Base-by-base conservation (phyloP, 495 filamentous ascomycete species). In the Aspergillus diversus region DNA sequence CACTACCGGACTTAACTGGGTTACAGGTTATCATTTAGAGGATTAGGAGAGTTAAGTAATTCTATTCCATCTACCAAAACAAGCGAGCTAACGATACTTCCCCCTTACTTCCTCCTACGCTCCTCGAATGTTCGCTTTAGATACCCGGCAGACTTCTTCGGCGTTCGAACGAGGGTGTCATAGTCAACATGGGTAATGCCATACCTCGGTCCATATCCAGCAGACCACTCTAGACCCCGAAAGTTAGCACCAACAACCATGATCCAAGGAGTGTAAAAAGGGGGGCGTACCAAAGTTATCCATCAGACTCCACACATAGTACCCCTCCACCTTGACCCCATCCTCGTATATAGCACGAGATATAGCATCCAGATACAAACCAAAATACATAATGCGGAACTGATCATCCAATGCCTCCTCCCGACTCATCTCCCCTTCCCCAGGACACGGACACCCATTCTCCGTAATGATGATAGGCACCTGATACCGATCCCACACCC, bases 221-320 rank as follows among this genome's bases (percentile, higher is more conserved):
- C 88, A 54, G 88, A 87, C 79, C 78, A 81, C 59, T 81, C 78
- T 65, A n/a, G 5, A 43, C 39, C 11, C 11, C 39, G n/a, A 15
- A 11, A 13, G 8, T 43, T 12, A 43, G 39, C 21, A 27, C 11
- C 39, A 12, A 43, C 11, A 13, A 0, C 0, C 8, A 13, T 11
- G 39, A 43, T 43, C 11, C 11, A 15, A 27, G 8, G 39, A 33
- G 7, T 13, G 17, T 33, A 12, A 13, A 15, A 6, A 33, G 15
- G 55, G 5, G 16, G 7, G 66, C 61, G 27, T 63, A 75, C 72
- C 61, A 17, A 71, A 52, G 33, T 71, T 71, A 37, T 92, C 89
- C 81, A 91, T 84, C 67, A 92, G 79, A 61, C 82, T 86, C 90
- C 89, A 92, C 12, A 86, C 89, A 67, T 90, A 79, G 73, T 92